Evolutionary conservation across 2,329 filamentous ascomycete genomes (phyloP), one percentile per base, ranked within the genome.

Genomic region (Cordyceps javanica): DNA sequence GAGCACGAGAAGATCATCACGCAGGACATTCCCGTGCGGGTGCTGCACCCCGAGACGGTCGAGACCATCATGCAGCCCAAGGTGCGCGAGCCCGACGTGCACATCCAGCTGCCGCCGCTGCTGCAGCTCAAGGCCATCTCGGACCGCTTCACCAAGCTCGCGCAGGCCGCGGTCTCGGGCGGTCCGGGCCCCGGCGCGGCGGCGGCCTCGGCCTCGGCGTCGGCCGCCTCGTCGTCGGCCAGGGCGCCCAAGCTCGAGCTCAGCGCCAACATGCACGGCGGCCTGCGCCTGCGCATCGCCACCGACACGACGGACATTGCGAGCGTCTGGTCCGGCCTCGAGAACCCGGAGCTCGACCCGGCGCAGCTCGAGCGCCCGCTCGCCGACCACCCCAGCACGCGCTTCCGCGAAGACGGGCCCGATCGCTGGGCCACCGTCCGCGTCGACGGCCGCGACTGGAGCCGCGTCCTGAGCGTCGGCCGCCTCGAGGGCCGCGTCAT

Each of bases 381-480:
- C 8, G 85, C 83, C 55, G 86, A 93, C 59, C 90, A 96, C 69
- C 91, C 92, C 0, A 92, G 87, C 70, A 91, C 90, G 53, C 80
- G 78, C 59, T 93, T 95, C 79, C 85, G 84, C 64, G 82, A 86
- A 55, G 86, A 83, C 21, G 90, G 89, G 14, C 89, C 91, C 14
- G 86, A 91, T 60, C 86, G 85, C 46, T 97, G 93, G 91, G 90
- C 91, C 1, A 91, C 84, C 25, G 93, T 97, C 36, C 81, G 90
- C 55, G 91, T 97, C 25, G 94, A 97, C 73, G 94, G 91, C 34
- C 88, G 86, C 70, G 94, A 99, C 70, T 97, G 94, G 93, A 91
- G 91, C 32, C 85, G 84, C 63, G 93, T 97, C n/a, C 78, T 99
- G 63, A 95, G 91, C 70, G 92, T 97, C 13, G 93, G 93, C 1